These are phyloP conservation scores for Fagopyrum tataricum DNA, from an alignment of 148 eudicot species.

Conservation along the genomic window DNA sequence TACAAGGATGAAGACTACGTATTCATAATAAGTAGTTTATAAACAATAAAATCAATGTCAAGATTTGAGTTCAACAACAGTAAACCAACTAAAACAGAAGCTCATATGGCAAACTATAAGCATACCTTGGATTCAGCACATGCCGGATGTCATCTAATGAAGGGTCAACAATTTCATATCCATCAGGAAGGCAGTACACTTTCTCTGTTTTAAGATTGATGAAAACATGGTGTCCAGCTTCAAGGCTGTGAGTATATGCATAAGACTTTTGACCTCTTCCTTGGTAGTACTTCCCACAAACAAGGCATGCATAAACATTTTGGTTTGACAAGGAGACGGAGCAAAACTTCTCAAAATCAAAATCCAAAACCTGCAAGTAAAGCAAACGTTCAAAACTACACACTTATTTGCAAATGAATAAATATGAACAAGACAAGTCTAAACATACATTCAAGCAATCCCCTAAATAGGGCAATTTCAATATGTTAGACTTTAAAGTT, in stretches of 20 bases:
- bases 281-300: conserved; percentile 92
- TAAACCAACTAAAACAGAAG: not conserved
- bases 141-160: conserved; percentile 87
- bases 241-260: conserved; percentile 91
- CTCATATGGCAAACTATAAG: conserved; percentile 1
- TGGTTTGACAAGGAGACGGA: conserved; percentile 84
- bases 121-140: conserved; percentile 87
- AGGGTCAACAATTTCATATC: conserved; percentile 86
- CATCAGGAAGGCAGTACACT: conserved; percentile 97
- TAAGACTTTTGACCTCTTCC: conserved; percentile 90
- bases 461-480: not conserved
- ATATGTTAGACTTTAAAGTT: not conserved
- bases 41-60: not conserved
- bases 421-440: not conserved
- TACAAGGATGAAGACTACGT: not conserved
- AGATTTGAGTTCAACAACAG: not conserved
- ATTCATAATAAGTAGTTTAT: not conserved
- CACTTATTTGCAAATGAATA: not conserved
- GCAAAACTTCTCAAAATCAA: conserved; percentile 93
- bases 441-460: not conserved
- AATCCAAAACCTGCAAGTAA: conserved; percentile 74
- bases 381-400: conserved; percentile 9
- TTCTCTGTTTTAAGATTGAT: conserved; percentile 79
- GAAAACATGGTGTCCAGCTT: conserved; percentile 92
- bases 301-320: conserved; percentile 94